Evolutionary conservation across 805 yeast species (phyloP), one percentile per base, ranked within the genome.

Genomic region (Suhomyces sp.): DNA sequence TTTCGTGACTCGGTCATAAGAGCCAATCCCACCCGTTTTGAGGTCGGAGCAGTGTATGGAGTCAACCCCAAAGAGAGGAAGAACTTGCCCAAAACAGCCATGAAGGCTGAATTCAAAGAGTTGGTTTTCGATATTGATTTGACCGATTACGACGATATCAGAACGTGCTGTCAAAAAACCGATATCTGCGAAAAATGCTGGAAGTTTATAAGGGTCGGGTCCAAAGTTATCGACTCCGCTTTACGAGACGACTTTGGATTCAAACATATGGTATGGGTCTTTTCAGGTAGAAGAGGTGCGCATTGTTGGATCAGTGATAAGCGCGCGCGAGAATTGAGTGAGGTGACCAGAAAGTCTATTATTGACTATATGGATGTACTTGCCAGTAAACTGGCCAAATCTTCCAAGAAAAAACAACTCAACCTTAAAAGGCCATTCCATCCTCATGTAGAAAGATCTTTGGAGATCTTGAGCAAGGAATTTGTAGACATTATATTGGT

Each of bases 221-320:
- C 91, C 52, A 80, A 83, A 60, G 82, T 92, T 45, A 72, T 94
- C 53, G 89, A 87, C 54, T 63, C 67, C 1, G 86, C 96, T 0
- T 75, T 94, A 48, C 73, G 82, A 48, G 90, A 89, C 47, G 98
- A 93, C 68, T 94, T 94, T 69, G 98, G 97, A 0, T 92, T 89
- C 67, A 73, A 83, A 53, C 85, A 89, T 67, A 75, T 90, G 64
- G 76, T 94, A 47, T 94, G 98, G 98, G 97, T 93, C 4, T 94
- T 89, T 64, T 90, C 97, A 0, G 99, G 99, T 45, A 87, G 99
- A 77, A 88, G 99, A 80, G 99, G 99, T 68, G 96, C 96, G 13
- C 99, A 94, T 77, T 96, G 98, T 63, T 94, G 99, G 99, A 79
- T 94, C 21, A 88, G 96, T 68, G 99, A 94, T 65, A 70, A 79